These are phyloP conservation scores for Pseudocercospora ulei DNA, from an alignment of 2,329 filamentous ascomycete species.

Conservation along the genomic window DNA sequence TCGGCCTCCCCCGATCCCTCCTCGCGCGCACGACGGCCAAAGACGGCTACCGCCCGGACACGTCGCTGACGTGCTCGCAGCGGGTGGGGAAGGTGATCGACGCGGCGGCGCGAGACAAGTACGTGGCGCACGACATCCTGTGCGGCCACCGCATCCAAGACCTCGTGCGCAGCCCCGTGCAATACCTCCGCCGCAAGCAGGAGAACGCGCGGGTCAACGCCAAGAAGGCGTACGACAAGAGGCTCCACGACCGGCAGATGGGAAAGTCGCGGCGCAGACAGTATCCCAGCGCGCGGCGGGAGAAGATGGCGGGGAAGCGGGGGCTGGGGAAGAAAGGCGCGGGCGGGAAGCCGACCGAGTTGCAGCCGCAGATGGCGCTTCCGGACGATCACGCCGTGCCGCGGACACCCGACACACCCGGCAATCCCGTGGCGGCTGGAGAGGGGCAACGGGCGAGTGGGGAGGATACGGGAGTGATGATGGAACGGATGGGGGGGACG, in stretches of 20 bases:
- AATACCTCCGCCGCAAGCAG: conserved; percentile 16
- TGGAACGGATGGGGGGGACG: no score
- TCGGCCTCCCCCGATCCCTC: conserved; percentile 11
- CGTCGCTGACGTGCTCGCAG: conserved; percentile 10
- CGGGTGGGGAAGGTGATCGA: conserved; percentile 13
- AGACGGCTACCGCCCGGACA: conserved; percentile 14
- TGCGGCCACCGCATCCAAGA: conserved; percentile 6
- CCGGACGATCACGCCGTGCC: no score
- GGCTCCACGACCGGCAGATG: conserved; percentile 3
- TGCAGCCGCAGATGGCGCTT: no score
- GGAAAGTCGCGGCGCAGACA: no score
- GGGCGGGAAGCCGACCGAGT: no score
- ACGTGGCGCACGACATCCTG: conserved; percentile 17
- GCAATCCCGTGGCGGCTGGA: no score
- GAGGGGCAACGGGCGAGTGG: no score
- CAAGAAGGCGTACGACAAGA: conserved; percentile 16
- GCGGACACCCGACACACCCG: no score
- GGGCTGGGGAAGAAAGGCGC: no score
- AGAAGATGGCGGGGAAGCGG: no score
- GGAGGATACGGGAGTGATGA: no score
- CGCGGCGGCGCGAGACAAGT: conserved; percentile 14
- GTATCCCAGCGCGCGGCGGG: no score
- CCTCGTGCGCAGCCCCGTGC: conserved; percentile 10
- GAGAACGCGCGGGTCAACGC: conserved; percentile 19
- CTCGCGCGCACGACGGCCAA: conserved; percentile 7